A percentile compares a stretch with the other conserved stretches of the same genome.
Conservation (phyloP, 2,329 filamentous ascomycete genomes). For the Diplodia scrobiculata region DNA sequence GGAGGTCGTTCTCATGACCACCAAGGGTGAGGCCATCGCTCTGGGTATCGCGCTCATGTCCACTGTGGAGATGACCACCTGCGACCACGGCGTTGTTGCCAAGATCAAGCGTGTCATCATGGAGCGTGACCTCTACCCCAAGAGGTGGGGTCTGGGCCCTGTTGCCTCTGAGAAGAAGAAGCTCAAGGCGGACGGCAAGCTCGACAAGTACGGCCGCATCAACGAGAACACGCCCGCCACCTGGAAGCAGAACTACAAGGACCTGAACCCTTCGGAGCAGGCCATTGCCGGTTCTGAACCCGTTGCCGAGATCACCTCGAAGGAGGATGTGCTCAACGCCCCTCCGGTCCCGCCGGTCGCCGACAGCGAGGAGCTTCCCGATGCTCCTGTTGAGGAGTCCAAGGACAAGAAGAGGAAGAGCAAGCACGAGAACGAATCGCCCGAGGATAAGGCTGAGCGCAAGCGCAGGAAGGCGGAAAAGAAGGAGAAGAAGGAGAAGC, state of each 20-base stretch:
- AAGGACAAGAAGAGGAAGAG: conserved; percentile 52
- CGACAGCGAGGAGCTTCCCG: conserved; percentile 32
- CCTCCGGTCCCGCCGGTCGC: conserved; percentile 42
- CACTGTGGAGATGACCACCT: conserved; percentile 92
- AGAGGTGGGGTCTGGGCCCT: conserved; percentile 93
- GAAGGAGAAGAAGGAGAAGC: conserved; percentile 75
- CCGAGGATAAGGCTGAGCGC: conserved; percentile 53
- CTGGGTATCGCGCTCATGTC: conserved; percentile 97
- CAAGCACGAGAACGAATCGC: conserved; percentile 51
- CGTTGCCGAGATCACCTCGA: conserved; percentile 40
- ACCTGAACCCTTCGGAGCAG: conserved; percentile 55
- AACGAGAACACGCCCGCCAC: conserved; percentile 93
- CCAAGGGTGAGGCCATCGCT: conserved; percentile 97
- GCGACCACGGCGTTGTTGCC: conserved; percentile 95
- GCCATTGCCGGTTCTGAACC: conserved; percentile 32
- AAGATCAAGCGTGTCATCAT: conserved; percentile 99
- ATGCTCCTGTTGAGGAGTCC: conserved; percentile 40
- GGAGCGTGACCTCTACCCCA: conserved; percentile 97
- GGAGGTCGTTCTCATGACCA: conserved; percentile 97
- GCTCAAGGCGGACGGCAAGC: conserved; percentile 95
- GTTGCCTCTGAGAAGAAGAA: conserved; percentile 98
- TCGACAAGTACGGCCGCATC: conserved; percentile 92
- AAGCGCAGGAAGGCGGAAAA: conserved; percentile 76
- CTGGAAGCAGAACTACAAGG: conserved; percentile 92
- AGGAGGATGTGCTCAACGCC: conserved; percentile 42